Evolutionary conservation across 2,329 filamentous ascomycete species (phyloP), one percentile per base, ranked within the genome.

Genomic region (Aspergillus intermedius): DNA sequence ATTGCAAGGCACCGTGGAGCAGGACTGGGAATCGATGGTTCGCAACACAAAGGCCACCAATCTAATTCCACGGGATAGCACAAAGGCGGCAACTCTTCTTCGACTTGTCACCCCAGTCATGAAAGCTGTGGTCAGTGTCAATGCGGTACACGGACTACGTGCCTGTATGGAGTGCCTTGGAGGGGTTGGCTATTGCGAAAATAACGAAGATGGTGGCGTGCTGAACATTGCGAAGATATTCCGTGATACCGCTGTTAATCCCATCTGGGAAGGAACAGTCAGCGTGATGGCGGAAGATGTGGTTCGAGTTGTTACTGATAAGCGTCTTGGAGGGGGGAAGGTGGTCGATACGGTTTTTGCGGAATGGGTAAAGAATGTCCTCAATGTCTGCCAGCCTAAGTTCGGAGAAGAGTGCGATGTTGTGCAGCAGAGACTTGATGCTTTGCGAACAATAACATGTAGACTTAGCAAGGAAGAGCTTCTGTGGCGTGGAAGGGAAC

Each of bases 241-340:
- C 59, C 77, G 86, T 4, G 84, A 88, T 58, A 77, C 77, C 7
- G 72, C 74, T 25, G 83, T 87, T 2, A 68, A 80, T 45, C 76
- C 79, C 12, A 87, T 88, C 44, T 86, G 82, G 82, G 83, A 86
- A 64, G 83, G 84, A 2, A 88, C 84, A 0, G 86, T 83, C 0
- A 82, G 86, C 58, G 81, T 88, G 17, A 74, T 88, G 53, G 79
- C 79, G 8, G 71, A 72, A 15, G 75, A 77, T 52, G 59, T 74
- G 1, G 65, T 76, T 23, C 63, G 74, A 4, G 70, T 76, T 3
- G 52, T 75, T 6, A 70, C 25, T 30, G 25, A 30, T 12, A 69
- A 51, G 42, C 34, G 39, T 51, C 17, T 42, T 44, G 46, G 49
- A 44, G 39, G 46, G 15, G 23, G 6, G 3, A 28, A 15, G 12